phyloP scores from a whole-genome alignment of 1,284 basidiomycete genomes.

The Pseudozyma hubeiensis region DNA sequence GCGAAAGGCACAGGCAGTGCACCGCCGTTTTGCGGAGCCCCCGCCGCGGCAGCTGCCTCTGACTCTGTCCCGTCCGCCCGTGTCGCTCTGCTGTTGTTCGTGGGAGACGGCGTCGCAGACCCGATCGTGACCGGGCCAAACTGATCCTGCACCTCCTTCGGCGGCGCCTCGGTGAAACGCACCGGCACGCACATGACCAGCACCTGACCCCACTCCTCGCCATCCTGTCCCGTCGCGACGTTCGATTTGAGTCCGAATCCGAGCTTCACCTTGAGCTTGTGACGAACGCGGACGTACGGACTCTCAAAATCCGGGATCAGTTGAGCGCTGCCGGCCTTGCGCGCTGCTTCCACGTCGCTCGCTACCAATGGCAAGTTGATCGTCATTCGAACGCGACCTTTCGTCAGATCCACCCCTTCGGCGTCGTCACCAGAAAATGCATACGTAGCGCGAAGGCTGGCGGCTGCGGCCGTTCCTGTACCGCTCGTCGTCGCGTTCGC shows the following conservation, averaged over 20 bases:
- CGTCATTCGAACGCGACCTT: slow-evolving; percentile 64
- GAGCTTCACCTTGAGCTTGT: slow-evolving; percentile 68
- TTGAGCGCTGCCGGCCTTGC: slow-evolving; percentile 47
- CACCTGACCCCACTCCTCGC: slow-evolving; percentile 61
- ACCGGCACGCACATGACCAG: slow-evolving; percentile 67
- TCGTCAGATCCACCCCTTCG: slow-evolving; percentile 59
- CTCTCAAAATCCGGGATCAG: slow-evolving; percentile 66
- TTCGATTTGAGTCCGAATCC: slow-evolving; percentile 61
- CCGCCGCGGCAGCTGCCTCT: not conserved
- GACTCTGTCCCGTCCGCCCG: not conserved
- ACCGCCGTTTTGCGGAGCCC: not conserved
- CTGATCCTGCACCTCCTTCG: slow-evolving; percentile 64
- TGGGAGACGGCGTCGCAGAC: not conserved
- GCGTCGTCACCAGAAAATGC: slow-evolving; percentile 64
- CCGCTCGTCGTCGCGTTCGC: not conserved
- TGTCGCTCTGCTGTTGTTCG: not conserved
- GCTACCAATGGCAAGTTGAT: slow-evolving; percentile 65
- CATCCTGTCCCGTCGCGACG: slow-evolving; percentile 24
- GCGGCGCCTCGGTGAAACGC: slow-evolving; percentile 66
- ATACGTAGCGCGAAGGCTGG: slow-evolving; percentile 60
- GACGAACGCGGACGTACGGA: slow-evolving; percentile 63
- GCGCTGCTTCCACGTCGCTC: slow-evolving; percentile 33
- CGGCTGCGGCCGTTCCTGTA: slow-evolving; percentile 2
- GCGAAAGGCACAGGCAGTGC: slow-evolving; percentile 1
- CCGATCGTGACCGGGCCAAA: slow-evolving; percentile 43